A percentile compares a stretch with the other conserved stretches of the same genome.
phyloP scores from a whole-genome alignment of 2,329 filamentous ascomycete genomes.

The Ascochyta rabiei region DNA sequence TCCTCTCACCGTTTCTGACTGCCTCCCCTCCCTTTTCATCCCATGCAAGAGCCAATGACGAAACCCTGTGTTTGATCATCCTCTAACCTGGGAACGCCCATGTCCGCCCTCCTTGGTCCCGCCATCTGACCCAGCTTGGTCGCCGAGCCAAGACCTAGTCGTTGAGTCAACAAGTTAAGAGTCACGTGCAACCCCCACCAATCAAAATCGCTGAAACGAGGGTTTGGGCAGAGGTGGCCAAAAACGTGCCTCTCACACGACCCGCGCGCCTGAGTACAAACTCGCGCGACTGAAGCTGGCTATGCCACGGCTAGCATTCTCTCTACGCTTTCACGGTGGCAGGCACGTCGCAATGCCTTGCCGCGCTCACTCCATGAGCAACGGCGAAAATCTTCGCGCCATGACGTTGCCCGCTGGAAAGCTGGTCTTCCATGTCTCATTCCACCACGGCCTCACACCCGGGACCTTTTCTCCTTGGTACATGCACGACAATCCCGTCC shows the following conservation, averaged over 20 bases:
- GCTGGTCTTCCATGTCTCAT: constrained; percentile 14
- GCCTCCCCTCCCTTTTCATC: background rate
- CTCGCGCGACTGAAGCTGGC: constrained; percentile 12
- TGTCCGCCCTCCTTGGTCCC: constrained; percentile 20
- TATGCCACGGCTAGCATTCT: constrained; percentile 19
- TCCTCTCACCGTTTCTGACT: constrained; percentile 2
- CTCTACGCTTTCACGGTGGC: constrained; percentile 18
- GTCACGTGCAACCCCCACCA: too few relatives aligned
- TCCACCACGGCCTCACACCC: constrained; percentile 17
- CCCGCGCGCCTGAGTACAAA: background rate
- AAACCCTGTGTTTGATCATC: constrained; percentile 28
- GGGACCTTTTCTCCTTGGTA: constrained; percentile 21
- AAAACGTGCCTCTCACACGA: too few relatives aligned
- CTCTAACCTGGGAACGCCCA: constrained; percentile 19
- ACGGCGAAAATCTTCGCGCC: constrained; percentile 25
- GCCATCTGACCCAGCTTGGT: constrained; percentile 16
- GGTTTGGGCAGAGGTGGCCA: too few relatives aligned
- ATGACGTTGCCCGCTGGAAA: constrained; percentile 28
- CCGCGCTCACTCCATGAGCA: constrained; percentile 19
- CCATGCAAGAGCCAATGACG: constrained; percentile 14
- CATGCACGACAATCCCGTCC: constrained; percentile 20
- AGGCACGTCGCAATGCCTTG: constrained; percentile 27
- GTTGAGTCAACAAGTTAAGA: too few relatives aligned
- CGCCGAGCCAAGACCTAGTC: constrained; percentile 20
- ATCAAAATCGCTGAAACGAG: too few relatives aligned